Conservation (phyloP, 352 stramenopile genomes). For the Plasmopara viticola region DNA sequence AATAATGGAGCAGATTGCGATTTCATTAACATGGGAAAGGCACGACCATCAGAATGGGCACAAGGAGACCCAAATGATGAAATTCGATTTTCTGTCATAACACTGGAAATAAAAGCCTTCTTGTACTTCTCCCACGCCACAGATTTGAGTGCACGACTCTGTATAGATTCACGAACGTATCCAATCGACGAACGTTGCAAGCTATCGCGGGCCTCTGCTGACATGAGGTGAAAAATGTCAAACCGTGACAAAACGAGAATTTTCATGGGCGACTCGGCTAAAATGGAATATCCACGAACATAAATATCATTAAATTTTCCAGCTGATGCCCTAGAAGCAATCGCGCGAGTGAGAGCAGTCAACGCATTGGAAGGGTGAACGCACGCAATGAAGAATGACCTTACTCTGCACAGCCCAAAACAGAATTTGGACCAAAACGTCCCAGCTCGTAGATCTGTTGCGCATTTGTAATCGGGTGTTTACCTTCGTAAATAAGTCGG, state of each 20-base stretch:
- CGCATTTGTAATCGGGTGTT: constrained; percentile 60
- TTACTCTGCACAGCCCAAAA: constrained; percentile 79
- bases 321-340: constrained; percentile 47
- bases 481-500: constrained; percentile 66
- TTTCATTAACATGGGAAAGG: no score
- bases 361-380: neutral
- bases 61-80: no score
- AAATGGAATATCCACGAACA: constrained; percentile 68
- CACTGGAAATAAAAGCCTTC: no score
- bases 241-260: constrained; percentile 78
- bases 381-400: constrained; percentile 1
- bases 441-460: constrained; percentile 59
- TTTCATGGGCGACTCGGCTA: constrained; percentile 67
- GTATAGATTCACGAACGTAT: constrained; percentile 55
- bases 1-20: no score
- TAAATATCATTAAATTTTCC: constrained; percentile 80
- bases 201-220: constrained; percentile 52
- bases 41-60: no score
- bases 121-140: no score
- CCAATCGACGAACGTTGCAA: constrained; percentile 57
- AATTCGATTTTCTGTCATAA: no score
- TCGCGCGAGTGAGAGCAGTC: constrained; percentile 2
- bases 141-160: constrained; percentile 4
- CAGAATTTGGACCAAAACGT: constrained; percentile 64
- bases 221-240: constrained; percentile 82